phyloP scores from a whole-genome alignment of 306 rosid genomes.

The Rosa chinensis region DNA sequence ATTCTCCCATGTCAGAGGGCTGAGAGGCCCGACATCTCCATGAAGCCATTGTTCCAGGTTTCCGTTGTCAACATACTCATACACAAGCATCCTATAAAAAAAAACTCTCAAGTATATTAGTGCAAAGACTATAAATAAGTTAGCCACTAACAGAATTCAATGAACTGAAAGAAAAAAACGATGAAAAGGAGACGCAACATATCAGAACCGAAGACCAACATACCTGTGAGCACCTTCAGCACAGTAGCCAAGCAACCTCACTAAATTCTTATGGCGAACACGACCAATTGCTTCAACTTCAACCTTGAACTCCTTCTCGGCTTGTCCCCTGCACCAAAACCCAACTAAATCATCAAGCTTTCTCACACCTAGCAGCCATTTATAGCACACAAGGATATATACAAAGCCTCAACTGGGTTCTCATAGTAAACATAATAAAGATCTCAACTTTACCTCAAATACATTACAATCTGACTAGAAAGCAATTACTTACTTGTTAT shows the following conservation, averaged over 20 bases:
- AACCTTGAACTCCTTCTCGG: conserved; percentile 67
- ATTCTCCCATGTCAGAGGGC: conserved; percentile 61
- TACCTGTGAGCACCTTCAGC: conserved; percentile 70
- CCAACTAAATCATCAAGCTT: conserved; percentile 9
- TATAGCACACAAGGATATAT: no score
- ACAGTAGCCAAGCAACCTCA: conserved; percentile 63
- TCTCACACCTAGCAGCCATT: background rate
- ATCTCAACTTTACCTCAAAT: background rate
- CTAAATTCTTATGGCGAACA: conserved; percentile 66
- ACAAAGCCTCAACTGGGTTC: conserved; percentile 2
- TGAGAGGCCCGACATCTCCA: conserved; percentile 55
- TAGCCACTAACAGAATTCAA: background rate
- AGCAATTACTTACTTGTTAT: conserved; percentile 42
- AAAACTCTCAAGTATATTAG: background rate
- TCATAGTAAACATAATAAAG: background rate
- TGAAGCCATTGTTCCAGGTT: conserved; percentile 69
- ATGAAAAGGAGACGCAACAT: background rate
- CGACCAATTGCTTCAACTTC: conserved; percentile 75
- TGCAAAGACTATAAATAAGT: background rate
- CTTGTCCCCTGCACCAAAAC: conserved; percentile 51
- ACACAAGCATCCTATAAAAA: conserved; percentile 58
- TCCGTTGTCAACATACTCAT: conserved; percentile 62
- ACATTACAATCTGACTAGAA: background rate
- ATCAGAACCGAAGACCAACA: background rate
- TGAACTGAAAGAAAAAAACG: background rate